Conservation (phyloP, 768 basidiomycete species). For the Strobilomyces dryophilus region DNA sequence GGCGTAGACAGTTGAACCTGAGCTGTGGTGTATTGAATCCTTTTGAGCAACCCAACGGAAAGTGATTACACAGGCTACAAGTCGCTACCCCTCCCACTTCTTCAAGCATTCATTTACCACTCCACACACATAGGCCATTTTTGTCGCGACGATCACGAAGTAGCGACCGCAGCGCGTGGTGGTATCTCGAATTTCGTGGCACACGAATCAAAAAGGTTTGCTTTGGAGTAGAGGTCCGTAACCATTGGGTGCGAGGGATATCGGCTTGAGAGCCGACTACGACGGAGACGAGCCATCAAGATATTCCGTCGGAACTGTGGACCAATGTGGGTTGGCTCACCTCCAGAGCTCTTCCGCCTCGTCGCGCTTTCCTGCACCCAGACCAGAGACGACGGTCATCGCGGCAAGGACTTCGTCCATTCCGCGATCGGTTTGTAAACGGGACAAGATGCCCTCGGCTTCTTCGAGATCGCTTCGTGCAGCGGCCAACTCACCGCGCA, state of each 20-base stretch:
- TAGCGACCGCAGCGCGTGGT: constrained; percentile 35
- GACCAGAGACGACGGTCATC: constrained; percentile 56
- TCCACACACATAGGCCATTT: not conserved
- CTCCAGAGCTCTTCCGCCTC: constrained; percentile 68
- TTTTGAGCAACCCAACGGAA: not conserved
- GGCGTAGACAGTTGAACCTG: no score
- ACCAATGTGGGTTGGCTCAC: constrained; percentile 39
- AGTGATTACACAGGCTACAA: not conserved
- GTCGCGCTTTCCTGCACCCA: constrained; percentile 51
- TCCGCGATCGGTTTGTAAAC: constrained; percentile 41
- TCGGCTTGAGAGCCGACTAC: constrained; percentile 42
- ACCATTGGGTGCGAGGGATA: constrained; percentile 71
- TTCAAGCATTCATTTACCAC: not conserved
- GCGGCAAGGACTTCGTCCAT: constrained; percentile 64
- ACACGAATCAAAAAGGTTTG: constrained; percentile 57
- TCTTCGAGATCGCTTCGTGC: constrained; percentile 83
- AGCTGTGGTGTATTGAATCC: not conserved
- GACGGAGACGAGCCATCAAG: constrained; percentile 3
- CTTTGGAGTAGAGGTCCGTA: constrained; percentile 55
- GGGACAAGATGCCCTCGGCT: constrained; percentile 43
- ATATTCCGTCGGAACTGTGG: not conserved
- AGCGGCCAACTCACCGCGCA: constrained; percentile 67
- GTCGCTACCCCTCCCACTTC: not conserved
- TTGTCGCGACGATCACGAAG: constrained; percentile 8
- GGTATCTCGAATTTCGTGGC: constrained; percentile 62